Conservation (phyloP, 2,329 filamentous ascomycete species). For the Penicillium sp. region DNA sequence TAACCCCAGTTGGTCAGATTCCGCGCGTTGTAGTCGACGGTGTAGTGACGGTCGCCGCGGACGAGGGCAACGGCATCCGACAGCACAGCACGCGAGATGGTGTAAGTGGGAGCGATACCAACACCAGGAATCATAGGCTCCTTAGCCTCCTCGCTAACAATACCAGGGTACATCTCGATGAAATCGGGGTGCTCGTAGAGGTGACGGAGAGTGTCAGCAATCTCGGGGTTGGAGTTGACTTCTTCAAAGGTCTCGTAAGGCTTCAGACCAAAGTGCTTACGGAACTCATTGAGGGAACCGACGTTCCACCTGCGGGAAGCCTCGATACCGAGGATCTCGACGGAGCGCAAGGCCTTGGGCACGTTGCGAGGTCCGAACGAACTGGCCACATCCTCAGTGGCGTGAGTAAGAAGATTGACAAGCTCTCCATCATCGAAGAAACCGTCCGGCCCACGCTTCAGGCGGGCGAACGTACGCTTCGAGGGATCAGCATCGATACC, state of each 20-base stretch:
- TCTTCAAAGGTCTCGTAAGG: conserved; percentile 74
- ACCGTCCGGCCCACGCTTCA: conserved; percentile 63
- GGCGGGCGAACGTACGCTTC: conserved; percentile 64
- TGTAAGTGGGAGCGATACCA: conserved; percentile 71
- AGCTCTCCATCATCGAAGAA: conserved; percentile 73
- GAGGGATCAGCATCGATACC: conserved; percentile 62
- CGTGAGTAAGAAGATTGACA: conserved; percentile 62
- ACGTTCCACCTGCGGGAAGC: conserved; percentile 74
- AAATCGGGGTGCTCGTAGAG: conserved; percentile 70
- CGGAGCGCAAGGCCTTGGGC: conserved; percentile 66
- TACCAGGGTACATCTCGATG: conserved; percentile 75
- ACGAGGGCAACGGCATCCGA: conserved; percentile 77
- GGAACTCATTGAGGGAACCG: conserved; percentile 77
- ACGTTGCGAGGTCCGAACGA: conserved; percentile 71
- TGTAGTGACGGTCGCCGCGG: conserved; percentile 74
- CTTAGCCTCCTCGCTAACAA: conserved; percentile 73
- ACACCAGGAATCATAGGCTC: conserved; percentile 68
- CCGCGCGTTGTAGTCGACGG: conserved; percentile 68
- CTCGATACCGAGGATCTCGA: conserved; percentile 77
- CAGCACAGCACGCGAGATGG: conserved; percentile 70
- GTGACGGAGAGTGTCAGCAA: conserved; percentile 61
- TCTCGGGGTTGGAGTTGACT: conserved; percentile 71
- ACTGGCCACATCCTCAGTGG: conserved; percentile 65
- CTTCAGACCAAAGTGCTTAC: conserved; percentile 74
- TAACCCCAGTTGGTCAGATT: conserved; percentile 82